Conservation (phyloP, 1,284 basidiomycete species). For the Caloboletus firmus region DNA sequence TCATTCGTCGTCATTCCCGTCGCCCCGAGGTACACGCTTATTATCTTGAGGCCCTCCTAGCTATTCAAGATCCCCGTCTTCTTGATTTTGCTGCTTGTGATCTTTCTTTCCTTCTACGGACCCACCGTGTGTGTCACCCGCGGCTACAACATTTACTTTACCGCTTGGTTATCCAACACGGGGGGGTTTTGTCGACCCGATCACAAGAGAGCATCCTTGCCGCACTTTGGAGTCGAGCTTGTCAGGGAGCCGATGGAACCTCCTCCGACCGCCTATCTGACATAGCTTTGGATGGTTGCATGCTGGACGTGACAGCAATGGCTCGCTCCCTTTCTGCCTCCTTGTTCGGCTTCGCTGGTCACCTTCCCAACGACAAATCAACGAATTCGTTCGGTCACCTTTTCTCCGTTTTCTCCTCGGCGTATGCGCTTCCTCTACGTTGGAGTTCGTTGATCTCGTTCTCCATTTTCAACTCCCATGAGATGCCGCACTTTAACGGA, state of each 20-base stretch:
- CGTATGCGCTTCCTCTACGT: constrained; percentile 15
- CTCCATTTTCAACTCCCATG: constrained; percentile 23
- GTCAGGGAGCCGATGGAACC: background rate
- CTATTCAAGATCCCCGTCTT: constrained; percentile 17
- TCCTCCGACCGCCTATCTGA: background rate
- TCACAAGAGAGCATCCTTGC: constrained; percentile 24
- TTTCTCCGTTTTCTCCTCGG: constrained; percentile 19
- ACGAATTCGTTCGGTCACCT: constrained; percentile 4
- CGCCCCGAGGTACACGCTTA: constrained; percentile 27
- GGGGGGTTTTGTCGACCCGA: constrained; percentile 11
- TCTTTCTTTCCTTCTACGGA: constrained; percentile 23
- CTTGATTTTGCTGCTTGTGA: constrained; percentile 21
- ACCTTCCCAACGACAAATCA: background rate
- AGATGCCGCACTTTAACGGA: background rate
- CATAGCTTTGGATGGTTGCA: background rate
- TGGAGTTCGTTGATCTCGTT: constrained; percentile 24
- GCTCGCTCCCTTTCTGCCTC: constrained; percentile 17
- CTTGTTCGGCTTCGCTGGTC: constrained; percentile 10
- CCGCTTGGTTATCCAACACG: constrained; percentile 24
- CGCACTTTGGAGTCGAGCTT: constrained; percentile 26
- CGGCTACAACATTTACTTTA: constrained; percentile 33
- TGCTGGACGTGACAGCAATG: constrained; percentile 11
- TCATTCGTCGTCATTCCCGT: constrained; percentile 29
- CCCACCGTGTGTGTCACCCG: constrained; percentile 25
- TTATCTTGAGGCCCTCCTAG: constrained; percentile 30